These are phyloP conservation scores for Daucus carota DNA, from an alignment of 129 eudicot species.

Conservation along the genomic window DNA sequence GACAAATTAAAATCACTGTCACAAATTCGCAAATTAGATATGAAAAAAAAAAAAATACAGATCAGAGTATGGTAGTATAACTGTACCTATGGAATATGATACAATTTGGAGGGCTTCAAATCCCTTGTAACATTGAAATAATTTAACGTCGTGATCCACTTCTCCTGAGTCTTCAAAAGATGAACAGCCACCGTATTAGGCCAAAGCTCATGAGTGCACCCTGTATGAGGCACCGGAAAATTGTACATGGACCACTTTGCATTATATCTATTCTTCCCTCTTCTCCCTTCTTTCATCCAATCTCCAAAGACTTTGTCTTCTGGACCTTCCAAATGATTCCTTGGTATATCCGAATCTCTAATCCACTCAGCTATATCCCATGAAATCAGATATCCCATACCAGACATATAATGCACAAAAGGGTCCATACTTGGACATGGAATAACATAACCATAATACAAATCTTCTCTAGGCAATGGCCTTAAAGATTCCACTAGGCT, in stretches of 20 bases:
- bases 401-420: constrained; percentile 75
- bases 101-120: constrained; percentile 73
- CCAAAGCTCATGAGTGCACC: constrained; percentile 86
- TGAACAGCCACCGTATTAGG: constrained; percentile 81
- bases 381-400: constrained; percentile 80
- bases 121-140: constrained; percentile 73
- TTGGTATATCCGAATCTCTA: constrained; percentile 56
- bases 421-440: constrained; percentile 88
- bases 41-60: not conserved
- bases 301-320: constrained; percentile 79
- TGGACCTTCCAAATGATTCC: constrained; percentile 55
- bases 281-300: constrained; percentile 57
- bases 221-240: constrained; percentile 70
- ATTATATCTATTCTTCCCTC: constrained; percentile 66
- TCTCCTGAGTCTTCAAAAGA: constrained; percentile 72
- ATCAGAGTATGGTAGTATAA: not conserved
- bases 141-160: constrained; percentile 69
- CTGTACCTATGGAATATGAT: constrained; percentile 52
- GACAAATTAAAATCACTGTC: not conserved
- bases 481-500: constrained; percentile 51
- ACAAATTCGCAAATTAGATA: not conserved
- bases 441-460: constrained; percentile 84
- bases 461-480: constrained; percentile 65
- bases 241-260: constrained; percentile 97
- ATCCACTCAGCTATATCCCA: constrained; percentile 94